A percentile compares a stretch with the other conserved stretches of the same genome.
Conservation (phyloP, 2,329 filamentous ascomycete genomes). For the Sphaerostilbella broomeana region DNA sequence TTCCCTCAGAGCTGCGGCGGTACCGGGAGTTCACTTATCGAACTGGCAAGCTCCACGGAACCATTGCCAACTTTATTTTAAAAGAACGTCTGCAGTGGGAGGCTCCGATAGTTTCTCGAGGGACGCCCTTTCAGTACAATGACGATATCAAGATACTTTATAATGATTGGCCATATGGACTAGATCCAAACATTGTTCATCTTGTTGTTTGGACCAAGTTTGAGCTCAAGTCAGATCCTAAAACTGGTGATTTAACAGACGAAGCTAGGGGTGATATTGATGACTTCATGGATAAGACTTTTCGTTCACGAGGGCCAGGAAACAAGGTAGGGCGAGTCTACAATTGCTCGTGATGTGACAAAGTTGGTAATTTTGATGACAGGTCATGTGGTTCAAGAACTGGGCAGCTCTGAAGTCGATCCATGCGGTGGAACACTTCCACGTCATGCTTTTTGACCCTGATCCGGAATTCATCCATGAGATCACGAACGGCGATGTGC, state of each 20-base stretch:
- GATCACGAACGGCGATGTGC: slow-evolving; percentile 68
- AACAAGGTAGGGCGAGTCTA: slow-evolving; percentile 42
- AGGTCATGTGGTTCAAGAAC: slow-evolving; percentile 57
- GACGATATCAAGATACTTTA: slow-evolving; percentile 66
- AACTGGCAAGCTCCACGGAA: slow-evolving; percentile 63
- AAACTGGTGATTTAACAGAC: slow-evolving; percentile 60
- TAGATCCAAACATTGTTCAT: slow-evolving; percentile 72
- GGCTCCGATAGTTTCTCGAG: slow-evolving; percentile 29
- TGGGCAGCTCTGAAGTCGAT: slow-evolving; percentile 82
- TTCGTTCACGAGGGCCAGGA: slow-evolving; percentile 46
- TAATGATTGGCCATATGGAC: slow-evolving; percentile 94
- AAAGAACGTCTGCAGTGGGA: slow-evolving; percentile 64
- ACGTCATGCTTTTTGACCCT: slow-evolving; percentile 81
- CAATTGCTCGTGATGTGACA: not conserved
- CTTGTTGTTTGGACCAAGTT: slow-evolving; percentile 94
- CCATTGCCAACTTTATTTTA: slow-evolving; percentile 71
- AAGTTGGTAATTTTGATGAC: not conserved
- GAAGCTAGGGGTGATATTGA: slow-evolving; percentile 60
- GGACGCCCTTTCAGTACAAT: slow-evolving; percentile 36
- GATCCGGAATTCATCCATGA: slow-evolving; percentile 60
- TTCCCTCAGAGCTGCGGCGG: slow-evolving; percentile 68
- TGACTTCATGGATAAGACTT: slow-evolving; percentile 60
- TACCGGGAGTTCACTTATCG: slow-evolving; percentile 66
- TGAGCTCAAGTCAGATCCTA: slow-evolving; percentile 59
- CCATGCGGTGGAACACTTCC: slow-evolving; percentile 84